A percentile compares a stretch with the other conserved stretches of the same genome.
Evolutionary conservation across 306 rosid genomes (phyloP).

Genomic region (Hylodesmum podocarpum): DNA sequence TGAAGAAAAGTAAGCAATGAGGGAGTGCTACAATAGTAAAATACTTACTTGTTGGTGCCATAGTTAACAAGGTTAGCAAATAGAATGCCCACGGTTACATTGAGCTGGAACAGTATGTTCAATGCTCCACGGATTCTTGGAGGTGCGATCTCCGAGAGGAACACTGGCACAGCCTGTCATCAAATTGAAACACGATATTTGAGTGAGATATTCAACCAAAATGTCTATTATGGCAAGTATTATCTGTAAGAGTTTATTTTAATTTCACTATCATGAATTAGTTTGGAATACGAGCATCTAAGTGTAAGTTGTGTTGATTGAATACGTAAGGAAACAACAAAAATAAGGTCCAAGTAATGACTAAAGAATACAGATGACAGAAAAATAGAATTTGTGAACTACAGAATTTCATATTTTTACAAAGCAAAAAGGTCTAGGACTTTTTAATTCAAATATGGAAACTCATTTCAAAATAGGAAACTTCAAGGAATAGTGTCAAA

Average conservation of each 20-base stretch:
- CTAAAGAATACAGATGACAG: not conserved
- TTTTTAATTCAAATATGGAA: conserved; percentile 17
- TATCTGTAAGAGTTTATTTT: not conserved
- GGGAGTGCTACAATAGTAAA: not conserved
- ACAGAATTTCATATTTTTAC: not conserved
- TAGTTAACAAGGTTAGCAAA: conserved; percentile 83
- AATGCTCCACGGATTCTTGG: conserved; percentile 93
- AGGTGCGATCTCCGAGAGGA: conserved; percentile 94
- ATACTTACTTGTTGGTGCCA: conserved; percentile 75
- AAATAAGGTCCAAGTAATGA: conserved; percentile 16
- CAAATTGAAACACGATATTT: not conserved
- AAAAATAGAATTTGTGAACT: conserved; percentile 1
- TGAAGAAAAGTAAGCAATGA: not conserved
- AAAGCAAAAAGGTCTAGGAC: not conserved
- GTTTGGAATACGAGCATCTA: not conserved
- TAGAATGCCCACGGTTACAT: conserved; percentile 84
- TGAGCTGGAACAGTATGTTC: conserved; percentile 83
- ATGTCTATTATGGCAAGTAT: not conserved
- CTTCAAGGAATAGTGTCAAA: conserved; percentile 23
- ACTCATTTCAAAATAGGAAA: not conserved
- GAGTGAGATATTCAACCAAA: not conserved
- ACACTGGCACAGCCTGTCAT: conserved; percentile 89
- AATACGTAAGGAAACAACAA: conserved; percentile 9
- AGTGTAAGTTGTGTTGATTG: not conserved
- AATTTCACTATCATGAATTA: not conserved